phyloP scores from a whole-genome alignment of 2,329 filamentous ascomycete genomes.

The Blastomyces parvus region DNA sequence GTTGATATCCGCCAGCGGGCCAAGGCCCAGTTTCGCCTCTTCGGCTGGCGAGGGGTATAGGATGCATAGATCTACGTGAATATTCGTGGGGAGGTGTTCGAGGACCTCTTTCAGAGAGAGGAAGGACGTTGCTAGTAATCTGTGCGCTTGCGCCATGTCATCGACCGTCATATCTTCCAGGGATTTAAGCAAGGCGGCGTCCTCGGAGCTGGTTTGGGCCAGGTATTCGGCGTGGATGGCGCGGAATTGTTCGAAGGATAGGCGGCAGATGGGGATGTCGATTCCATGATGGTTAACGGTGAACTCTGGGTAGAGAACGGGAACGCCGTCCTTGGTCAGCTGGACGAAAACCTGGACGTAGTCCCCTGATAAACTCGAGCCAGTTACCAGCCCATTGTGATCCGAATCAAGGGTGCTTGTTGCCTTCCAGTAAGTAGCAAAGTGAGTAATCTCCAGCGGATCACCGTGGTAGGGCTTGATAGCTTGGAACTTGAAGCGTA shows the following conservation, averaged over 20 bases:
- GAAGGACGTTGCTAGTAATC: slow-evolving; percentile 63
- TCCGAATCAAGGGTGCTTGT: slow-evolving; percentile 86
- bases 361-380: slow-evolving; percentile 90
- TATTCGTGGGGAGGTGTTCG: slow-evolving; percentile 60
- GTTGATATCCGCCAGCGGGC: slow-evolving; percentile 74
- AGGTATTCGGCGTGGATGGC: slow-evolving; percentile 36
- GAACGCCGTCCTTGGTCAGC: slow-evolving; percentile 75
- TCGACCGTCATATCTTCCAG: slow-evolving; percentile 26
- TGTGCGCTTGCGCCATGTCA: slow-evolving; percentile 57
- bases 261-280: slow-evolving; percentile 69
- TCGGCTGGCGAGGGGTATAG: slow-evolving; percentile 72
- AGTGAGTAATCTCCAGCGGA: slow-evolving; percentile 92
- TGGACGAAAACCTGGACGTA: slow-evolving; percentile 90
- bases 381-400: slow-evolving; percentile 79
- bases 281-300: slow-evolving; percentile 65
- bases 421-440: slow-evolving; percentile 98
- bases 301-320: slow-evolving; percentile 81
- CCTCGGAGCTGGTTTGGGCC: slow-evolving; percentile 5
- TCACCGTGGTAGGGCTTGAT: slow-evolving; percentile 92
- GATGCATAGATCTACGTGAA: slow-evolving; percentile 88
- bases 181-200: slow-evolving; percentile 16
- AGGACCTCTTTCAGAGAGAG: slow-evolving; percentile 72
- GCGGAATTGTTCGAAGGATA: slow-evolving; percentile 56
- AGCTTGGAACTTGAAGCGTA: slow-evolving; percentile 88
- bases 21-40: slow-evolving; percentile 59